Conservation (phyloP, 1,284 basidiomycete genomes). For the Neotropicomus parvogracilis region DNA sequence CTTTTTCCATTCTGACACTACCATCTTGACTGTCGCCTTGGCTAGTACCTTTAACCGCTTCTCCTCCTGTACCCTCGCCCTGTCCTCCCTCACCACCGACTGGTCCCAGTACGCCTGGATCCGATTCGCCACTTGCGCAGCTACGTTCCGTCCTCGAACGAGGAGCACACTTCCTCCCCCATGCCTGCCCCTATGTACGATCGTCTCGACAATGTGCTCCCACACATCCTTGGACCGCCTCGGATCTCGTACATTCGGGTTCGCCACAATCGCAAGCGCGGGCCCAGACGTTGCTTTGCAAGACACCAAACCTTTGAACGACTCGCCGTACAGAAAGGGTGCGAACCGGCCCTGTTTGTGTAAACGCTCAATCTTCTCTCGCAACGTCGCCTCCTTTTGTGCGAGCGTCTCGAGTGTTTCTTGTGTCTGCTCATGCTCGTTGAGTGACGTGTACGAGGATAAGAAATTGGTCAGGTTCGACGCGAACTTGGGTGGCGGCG, state of each 20-base stretch:
- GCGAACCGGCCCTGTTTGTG: slow-evolving; percentile 38
- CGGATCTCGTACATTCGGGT: slow-evolving; percentile 25
- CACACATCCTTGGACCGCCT: slow-evolving; percentile 47
- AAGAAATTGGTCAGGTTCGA: slow-evolving; percentile 56
- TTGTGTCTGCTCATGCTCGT: slow-evolving; percentile 47
- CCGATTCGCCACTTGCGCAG: slow-evolving; percentile 62
- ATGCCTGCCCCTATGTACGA: slow-evolving; percentile 34
- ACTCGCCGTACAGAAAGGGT: slow-evolving; percentile 26
- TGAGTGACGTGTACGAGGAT: slow-evolving; percentile 54
- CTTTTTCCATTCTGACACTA: slow-evolving; percentile 84
- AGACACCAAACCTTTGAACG: slow-evolving; percentile 16
- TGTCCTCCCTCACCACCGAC: slow-evolving; percentile 62
- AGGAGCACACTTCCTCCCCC: slow-evolving; percentile 36
- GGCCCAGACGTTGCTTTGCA: slow-evolving; percentile 11
- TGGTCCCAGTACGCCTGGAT: slow-evolving; percentile 80
- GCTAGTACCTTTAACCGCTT: slow-evolving; percentile 64
- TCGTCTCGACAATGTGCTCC: slow-evolving; percentile 51
- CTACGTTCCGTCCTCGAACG: slow-evolving; percentile 45
- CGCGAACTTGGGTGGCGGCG: slow-evolving; percentile 48
- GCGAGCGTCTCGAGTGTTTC: slow-evolving; percentile 45
- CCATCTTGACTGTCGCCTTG: slow-evolving; percentile 66
- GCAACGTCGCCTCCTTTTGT: slow-evolving; percentile 46
- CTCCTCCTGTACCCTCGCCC: slow-evolving; percentile 62
- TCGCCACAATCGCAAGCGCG: slow-evolving; percentile 8
- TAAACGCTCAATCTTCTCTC: slow-evolving; percentile 52